Base-by-base conservation (phyloP, 2,329 filamentous ascomycete species). In the Ilyonectria robusta region DNA sequence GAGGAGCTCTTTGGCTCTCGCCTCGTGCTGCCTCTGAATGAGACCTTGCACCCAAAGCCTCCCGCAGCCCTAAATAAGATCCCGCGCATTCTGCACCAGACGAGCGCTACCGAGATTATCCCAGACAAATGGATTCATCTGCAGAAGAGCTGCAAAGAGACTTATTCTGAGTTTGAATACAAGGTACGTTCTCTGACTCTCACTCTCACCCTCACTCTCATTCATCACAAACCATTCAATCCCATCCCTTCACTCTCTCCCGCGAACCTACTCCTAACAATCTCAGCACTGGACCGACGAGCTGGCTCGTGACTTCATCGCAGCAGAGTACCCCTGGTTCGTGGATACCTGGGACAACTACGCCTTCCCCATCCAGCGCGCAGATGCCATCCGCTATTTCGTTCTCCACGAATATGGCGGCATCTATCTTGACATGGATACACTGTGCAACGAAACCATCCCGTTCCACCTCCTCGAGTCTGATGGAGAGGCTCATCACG, bases 81-180 rank as follows among this genome's bases (percentile, higher is more conserved):
- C 55, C 92, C 92, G 58, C 92, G 91, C 80, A 93, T 94, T 75
- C 91, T 94, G 46, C 92, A 94, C 81, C 92, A 93, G 77, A 93
- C 92, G 6, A 92, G 91, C 79, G 88, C 88, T 75, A 93, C 93
- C 77, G 87, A 91, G 62, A 89, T 85, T 48, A 89, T 94, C 44
- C 92, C 92, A 0, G 83, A 82, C 51, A 86, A 90, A 59, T 94
- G 92, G 92, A 81, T 84, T 62, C 85, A 85, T 26, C 86, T 91
- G 35, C 91, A 93, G 72, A 82, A 89, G 79, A 91, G 85, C 72
- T 94, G 92, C 81, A 82, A 90, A 61, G 86, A 91, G 23, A 78
- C 91, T 57, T 92, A 94, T 77, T 85, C 88, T 1, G 90, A 91
- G 72, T 94, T 91, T 78, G 91, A 94, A 77, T 93, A 93, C 82